Conservation (phyloP, 1,284 basidiomycete genomes). For the Pterulicium gracile region DNA sequence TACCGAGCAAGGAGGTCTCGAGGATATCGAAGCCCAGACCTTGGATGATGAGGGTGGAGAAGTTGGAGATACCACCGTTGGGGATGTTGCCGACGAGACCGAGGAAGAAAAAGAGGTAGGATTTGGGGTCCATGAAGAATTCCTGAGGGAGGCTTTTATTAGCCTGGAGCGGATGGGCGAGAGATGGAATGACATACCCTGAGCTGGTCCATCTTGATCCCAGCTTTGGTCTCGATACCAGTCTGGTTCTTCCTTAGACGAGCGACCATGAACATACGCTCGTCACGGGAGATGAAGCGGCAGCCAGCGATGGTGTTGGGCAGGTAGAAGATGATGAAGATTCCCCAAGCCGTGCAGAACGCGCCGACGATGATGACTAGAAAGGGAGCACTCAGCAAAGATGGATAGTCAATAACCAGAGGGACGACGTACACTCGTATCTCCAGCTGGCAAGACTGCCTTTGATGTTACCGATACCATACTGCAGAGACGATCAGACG, state of each 20-base stretch:
- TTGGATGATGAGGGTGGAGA: conserved; percentile 23
- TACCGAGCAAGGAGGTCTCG: conserved; percentile 26
- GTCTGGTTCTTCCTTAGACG: conserved; percentile 19
- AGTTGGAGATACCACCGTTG: conserved; percentile 16
- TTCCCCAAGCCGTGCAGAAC: conserved; percentile 14
- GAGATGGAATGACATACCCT: neutral
- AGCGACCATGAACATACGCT: conserved; percentile 19
- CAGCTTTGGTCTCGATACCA: conserved; percentile 15
- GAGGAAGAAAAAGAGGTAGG: conserved; percentile 16
- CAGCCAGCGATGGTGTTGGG: conserved; percentile 20
- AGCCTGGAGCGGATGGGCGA: no score
- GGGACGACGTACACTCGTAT: conserved; percentile 15
- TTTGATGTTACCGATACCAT: conserved; percentile 14
- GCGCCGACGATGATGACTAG: conserved; percentile 17
- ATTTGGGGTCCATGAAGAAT: conserved; percentile 15
- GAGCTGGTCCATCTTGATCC: neutral
- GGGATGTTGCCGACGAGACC: conserved; percentile 16
- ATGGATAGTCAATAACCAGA: neutral
- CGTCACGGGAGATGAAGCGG: conserved; percentile 18
- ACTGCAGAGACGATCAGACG: no score
- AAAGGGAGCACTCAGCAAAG: neutral
- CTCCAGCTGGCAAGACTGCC: conserved; percentile 19
- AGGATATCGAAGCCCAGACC: conserved; percentile 25
- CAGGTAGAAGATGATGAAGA: conserved; percentile 16
- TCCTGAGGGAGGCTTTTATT: no score